phyloP scores from a whole-genome alignment of 345 rosid species.

The Crucihimalaya himalaica region DNA sequence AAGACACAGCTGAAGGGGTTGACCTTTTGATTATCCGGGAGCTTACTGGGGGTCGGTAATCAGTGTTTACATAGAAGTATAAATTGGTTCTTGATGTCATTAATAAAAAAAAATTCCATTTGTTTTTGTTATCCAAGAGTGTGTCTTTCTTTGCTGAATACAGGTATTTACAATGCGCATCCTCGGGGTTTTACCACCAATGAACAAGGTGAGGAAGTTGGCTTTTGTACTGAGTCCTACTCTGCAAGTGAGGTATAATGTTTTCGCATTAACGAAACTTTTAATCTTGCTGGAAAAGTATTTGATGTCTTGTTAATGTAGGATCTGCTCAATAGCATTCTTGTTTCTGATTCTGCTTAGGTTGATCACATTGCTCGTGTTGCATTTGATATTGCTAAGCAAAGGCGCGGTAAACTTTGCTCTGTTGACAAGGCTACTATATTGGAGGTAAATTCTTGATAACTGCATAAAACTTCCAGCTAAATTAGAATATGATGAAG shows the following conservation, averaged over 20 bases:
- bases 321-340: not conserved
- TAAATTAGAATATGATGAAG: not conserved
- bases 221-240: slow-evolving; percentile 25
- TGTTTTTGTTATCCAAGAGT: not conserved
- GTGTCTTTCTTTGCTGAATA: not conserved
- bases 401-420: slow-evolving; percentile 24
- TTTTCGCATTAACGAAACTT: not conserved
- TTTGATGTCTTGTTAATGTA: not conserved
- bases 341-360: slow-evolving; percentile 17
- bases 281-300: not conserved
- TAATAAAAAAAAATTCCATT: too few species aligned
- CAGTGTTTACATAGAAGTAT: not conserved
- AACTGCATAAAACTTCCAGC: not conserved
- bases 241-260: slow-evolving; percentile 22
- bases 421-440: slow-evolving; percentile 29
- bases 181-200: slow-evolving; percentile 31
- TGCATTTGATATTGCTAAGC: slow-evolving; percentile 35
- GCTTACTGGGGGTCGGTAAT: slow-evolving; percentile 28
- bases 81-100: not conserved
- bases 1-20: slow-evolving; percentile 18
- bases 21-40: slow-evolving; percentile 31
- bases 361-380: slow-evolving; percentile 36
- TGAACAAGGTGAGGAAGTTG: slow-evolving; percentile 33
- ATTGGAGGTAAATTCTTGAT: slow-evolving; percentile 25
- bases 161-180: slow-evolving; percentile 27